Evolutionary conservation across 495 filamentous ascomycete genomes (phyloP), one percentile per base, ranked within the genome.

Genomic region (Xylaria castorea): DNA sequence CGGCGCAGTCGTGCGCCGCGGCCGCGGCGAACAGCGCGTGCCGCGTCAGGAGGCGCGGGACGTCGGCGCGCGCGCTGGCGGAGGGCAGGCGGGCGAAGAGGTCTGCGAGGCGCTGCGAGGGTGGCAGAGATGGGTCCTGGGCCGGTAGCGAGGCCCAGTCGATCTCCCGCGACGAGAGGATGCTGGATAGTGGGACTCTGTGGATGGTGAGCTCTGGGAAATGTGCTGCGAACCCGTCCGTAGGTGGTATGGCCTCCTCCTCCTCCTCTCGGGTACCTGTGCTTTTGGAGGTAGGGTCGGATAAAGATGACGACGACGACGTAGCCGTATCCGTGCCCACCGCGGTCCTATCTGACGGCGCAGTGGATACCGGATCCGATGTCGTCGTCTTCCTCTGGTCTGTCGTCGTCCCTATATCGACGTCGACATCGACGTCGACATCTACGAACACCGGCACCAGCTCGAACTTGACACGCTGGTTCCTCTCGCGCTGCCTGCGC

Each of bases 11-110:
- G 32, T 85, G 75, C 2, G 79, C 76, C 65, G 87, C 85, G 20
- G 94, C 93, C 55, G 88, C 85, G 14, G 88, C 84, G 63, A 92
- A 81, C 40, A 97, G 84, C 5, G 97, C 84, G 64, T 91, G 86
- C 0, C 88, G 92, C n/a, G 89, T 85, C 40, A 97, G 81, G 8
- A 92, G 86, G 12, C 85, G 83, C 18, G 91, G 80, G n/a, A 97
- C 81, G 79, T 99, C 96, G 11, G 87, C 81, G 70, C 87, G 87
- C 3, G 94, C 95, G 14, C 94, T 94, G 4, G 92, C 82, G 0
- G 94, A 92, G 18, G 89, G 81, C 5, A 95, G 86, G 12, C 83
- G 83, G 1, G 79, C 73, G 27, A 95, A 80, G 46, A 95, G 81
- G 25, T 86, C 84, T 27, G 83, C 76, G 20, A 70, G 68, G n/a